These are phyloP conservation scores for Sporobolomyces pararoseus DNA, from an alignment of 768 basidiomycete species.

Conservation along the genomic window DNA sequence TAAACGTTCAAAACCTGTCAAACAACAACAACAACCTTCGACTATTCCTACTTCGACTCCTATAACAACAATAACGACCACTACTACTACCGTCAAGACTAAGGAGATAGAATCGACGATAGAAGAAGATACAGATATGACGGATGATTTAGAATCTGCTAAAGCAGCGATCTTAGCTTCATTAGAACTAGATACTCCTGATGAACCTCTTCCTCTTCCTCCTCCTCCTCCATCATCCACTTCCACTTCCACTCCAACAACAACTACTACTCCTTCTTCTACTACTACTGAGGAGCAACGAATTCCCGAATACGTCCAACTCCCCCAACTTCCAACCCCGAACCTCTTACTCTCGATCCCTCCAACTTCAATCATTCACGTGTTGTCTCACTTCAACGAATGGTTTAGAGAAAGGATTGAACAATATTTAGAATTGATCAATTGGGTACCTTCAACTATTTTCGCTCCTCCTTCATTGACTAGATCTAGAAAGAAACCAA, in stretches of 20 bases:
- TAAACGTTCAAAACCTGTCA: conserved; percentile 19
- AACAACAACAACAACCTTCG: too few species aligned
- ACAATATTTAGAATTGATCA: conserved; percentile 7
- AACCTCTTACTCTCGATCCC: conserved; percentile 58
- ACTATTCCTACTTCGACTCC: background rate
- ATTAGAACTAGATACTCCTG: conserved; percentile 28
- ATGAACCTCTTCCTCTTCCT: background rate
- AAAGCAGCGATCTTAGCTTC: conserved; percentile 31
- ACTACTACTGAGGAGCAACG: background rate
- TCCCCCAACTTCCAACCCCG: conserved; percentile 37
- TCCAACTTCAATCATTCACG: conserved; percentile 45
- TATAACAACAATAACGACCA: background rate
- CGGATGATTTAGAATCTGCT: conserved; percentile 19
- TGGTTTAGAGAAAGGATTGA: conserved; percentile 33
- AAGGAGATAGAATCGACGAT: too few species aligned
- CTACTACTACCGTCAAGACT: too few species aligned
- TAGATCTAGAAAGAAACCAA: conserved; percentile 13
- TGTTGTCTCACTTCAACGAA: conserved; percentile 30
- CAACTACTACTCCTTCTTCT: background rate
- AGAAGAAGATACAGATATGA: conserved; percentile 1
- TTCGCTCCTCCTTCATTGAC: conserved; percentile 37
- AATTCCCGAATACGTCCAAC: conserved; percentile 52
- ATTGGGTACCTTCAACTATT: conserved; percentile 37
- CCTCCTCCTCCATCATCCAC: background rate
- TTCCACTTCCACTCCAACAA: background rate